phyloP scores from a whole-genome alignment of 2,329 filamentous ascomycete species.

The Blumeria graminis region DNA sequence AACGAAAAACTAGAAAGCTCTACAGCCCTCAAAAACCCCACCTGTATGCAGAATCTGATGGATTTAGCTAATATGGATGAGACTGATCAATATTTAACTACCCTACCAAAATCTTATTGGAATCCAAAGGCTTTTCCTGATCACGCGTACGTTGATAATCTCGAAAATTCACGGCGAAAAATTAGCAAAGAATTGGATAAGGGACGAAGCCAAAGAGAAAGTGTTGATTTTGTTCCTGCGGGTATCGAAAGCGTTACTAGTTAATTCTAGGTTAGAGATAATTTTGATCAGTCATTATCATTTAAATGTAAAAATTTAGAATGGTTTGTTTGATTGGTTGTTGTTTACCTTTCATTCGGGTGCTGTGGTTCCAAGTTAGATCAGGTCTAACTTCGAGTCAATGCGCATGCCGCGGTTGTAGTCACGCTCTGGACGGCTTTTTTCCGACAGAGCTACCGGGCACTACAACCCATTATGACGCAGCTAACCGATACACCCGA shows the following conservation, averaged over 20 bases:
- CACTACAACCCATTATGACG: no score
- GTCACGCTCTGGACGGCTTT: no score
- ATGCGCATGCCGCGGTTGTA: no score
- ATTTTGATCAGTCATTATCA: no score
- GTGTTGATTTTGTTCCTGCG: conserved; percentile 19
- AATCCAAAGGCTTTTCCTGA: conserved; percentile 30
- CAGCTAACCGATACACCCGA: no score
- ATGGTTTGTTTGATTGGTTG: no score
- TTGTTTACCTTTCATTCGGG: neutral
- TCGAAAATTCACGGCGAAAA: conserved; percentile 23
- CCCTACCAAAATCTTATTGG: conserved; percentile 30
- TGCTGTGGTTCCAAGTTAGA: no score
- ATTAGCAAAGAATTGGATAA: conserved; percentile 14
- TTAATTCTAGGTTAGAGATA: no score
- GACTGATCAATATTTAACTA: conserved; percentile 40
- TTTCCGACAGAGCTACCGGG: no score
- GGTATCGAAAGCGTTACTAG: conserved; percentile 25
- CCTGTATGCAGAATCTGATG: conserved; percentile 46
- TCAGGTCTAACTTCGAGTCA: no score
- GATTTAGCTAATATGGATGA: conserved; percentile 35
- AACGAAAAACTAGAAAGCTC: conserved; percentile 48
- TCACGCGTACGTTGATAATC: conserved; percentile 25
- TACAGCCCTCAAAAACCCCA: conserved; percentile 44
- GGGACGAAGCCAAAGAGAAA: conserved; percentile 11
- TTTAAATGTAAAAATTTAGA: no score